Conservation (phyloP, 2,329 filamentous ascomycete genomes). For the Pyricularia sp. region DNA sequence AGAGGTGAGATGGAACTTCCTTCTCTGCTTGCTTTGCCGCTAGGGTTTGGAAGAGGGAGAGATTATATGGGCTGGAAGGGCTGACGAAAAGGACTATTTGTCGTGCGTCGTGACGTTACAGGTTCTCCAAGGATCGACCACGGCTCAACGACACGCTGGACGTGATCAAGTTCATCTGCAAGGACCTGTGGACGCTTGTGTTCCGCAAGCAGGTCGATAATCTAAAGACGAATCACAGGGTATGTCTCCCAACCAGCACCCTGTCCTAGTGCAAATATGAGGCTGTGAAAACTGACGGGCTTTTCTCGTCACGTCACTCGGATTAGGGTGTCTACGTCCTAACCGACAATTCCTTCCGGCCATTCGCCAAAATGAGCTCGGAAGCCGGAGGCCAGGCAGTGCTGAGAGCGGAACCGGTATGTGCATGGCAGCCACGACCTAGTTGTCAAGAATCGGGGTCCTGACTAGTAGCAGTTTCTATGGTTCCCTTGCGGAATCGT, state of each 20-base stretch:
- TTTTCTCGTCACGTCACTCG: not conserved
- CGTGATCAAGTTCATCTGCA: conserved; percentile 96
- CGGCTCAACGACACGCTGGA: conserved; percentile 87
- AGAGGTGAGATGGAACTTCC: conserved; percentile 48
- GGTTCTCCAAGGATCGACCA: conserved; percentile 71
- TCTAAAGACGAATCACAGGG: conserved; percentile 91
- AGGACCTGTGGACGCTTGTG: conserved; percentile 89
- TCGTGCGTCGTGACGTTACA: conserved; percentile 18
- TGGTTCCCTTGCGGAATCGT: conserved; percentile 94
- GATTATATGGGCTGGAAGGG: not conserved
- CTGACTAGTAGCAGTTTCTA: conserved; percentile 50
- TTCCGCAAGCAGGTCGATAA: conserved; percentile 98
- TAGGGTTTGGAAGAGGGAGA: not conserved
- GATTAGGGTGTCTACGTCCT: conserved; percentile 80
- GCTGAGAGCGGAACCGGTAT: conserved; percentile 63
- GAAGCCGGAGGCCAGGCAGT: conserved; percentile 63
- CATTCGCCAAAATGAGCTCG: conserved; percentile 79
- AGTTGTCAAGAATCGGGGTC: not conserved
- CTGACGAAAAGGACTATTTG: conserved; percentile 2
- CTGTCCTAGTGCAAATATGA: not conserved
- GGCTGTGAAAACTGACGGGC: too few species aligned
- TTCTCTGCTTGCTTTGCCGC: not conserved
- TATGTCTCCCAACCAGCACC: conserved; percentile 24
- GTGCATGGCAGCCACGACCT: conserved; percentile 15
- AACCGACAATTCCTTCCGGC: conserved; percentile 84